Percentiles rank a stretch among this genome's conserved stretches.
These are phyloP conservation scores for Podaxis mareebaensis DNA, from an alignment of 768 basidiomycete species.

Conservation along the genomic window DNA sequence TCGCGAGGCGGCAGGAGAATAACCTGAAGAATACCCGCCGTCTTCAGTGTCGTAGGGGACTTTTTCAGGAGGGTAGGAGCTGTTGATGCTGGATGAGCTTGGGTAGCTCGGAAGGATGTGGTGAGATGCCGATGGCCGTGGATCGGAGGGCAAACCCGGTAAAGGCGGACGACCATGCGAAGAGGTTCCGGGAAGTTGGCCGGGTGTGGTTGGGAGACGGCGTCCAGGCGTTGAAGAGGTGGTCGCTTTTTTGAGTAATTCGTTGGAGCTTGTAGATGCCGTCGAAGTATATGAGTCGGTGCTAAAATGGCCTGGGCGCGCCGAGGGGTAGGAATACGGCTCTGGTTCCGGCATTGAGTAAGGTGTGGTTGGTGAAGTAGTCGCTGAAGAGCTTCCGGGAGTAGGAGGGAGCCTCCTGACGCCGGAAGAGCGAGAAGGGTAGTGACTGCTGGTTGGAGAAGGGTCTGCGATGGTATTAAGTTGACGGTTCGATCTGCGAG, in stretches of 20 bases:
- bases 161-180: slow-evolving; percentile 16
- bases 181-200: slow-evolving; percentile 9
- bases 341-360: slow-evolving; percentile 47
- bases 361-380: slow-evolving; percentile 24
- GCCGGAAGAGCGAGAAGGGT: not conserved
- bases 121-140: slow-evolving; percentile 18
- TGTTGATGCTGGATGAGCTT: slow-evolving; percentile 5
- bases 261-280: slow-evolving; percentile 21
- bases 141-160: slow-evolving; percentile 21
- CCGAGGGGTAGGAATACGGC: slow-evolving; percentile 32
- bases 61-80: slow-evolving; percentile 9
- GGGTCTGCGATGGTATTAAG: slow-evolving; percentile 11
- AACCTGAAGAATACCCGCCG: not conserved
- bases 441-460: not conserved
- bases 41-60: slow-evolving; percentile 4
- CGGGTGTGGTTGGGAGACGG: slow-evolving; percentile 27
- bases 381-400: slow-evolving; percentile 35
- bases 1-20: slow-evolving; percentile 1
- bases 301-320: slow-evolving; percentile 20
- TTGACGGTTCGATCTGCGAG: not conserved
- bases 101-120: slow-evolving; percentile 8
- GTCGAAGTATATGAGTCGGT: slow-evolving; percentile 19
- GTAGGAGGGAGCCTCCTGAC: slow-evolving; percentile 44
- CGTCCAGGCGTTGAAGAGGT: slow-evolving; percentile 26
- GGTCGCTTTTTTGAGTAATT: slow-evolving; percentile 30